Base-by-base conservation (phyloP, 2,329 filamentous ascomycete genomes). In the Paraphaeosphaeria minitans region DNA sequence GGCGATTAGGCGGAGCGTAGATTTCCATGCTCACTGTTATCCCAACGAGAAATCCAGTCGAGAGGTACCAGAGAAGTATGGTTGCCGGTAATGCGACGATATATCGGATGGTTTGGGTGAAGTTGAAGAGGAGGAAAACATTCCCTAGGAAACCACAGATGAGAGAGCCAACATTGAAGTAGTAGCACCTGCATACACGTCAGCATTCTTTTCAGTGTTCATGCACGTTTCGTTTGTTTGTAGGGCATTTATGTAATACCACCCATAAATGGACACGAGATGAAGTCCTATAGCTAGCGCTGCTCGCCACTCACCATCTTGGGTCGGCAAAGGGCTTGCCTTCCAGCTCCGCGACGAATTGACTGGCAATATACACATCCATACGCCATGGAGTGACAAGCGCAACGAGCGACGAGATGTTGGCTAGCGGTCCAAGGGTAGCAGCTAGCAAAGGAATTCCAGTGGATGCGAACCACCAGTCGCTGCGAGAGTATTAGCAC, bases 401-500 rank as follows among this genome's bases (percentile, higher is more conserved):
- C 8, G 93, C 91, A 61, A 90, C 92, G 58, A 97, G 92, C 57
- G 90, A 94, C 77, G 95, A 90, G 31, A 95, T 88, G 58, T 93
- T 96, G 2, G 93, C 93, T 10, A 96, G 85, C 0, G 93, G 93
- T 0, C 92, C 92, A 2, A 95, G 84, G 0, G 93, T 92, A 35
- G 92, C 93, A 2, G 93, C 92, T 12, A 95, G 84, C 72, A 97
- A 86, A 58, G 75, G 75, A 16, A 77, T 75, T 5, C 67, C 75
- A 3, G 75, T 77, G 13, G 69, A 74, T 0, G 75, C 75, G 59
- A 77, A 77, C 75, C 75, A 78, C 75, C 75, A 78, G 54, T 74
- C 69, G 53, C 69, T 75, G 33, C 16, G 19, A 33, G 45, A 42
- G 50, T 55, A 24, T 60, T 51, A 53, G 45, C 27, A 33, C 16